Base-by-base conservation (phyloP, 2,329 filamentous ascomycete genomes). In the Whalleya microplaca region DNA sequence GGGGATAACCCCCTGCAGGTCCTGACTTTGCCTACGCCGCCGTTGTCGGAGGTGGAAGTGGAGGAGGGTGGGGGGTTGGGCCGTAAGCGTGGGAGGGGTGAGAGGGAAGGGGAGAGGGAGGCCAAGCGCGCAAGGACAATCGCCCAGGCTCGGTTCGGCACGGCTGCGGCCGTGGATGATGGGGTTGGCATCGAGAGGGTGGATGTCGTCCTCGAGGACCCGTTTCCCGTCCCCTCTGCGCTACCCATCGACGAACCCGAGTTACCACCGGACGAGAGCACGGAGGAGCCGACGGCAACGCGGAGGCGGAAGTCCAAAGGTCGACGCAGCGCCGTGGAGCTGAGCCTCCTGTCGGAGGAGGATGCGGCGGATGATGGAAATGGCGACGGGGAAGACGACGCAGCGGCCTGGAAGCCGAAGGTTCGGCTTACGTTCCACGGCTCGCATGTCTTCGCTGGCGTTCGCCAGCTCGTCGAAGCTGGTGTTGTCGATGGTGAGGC, bases 361-460 rank as follows among this genome's bases (percentile, higher is more conserved):
- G 65, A 66, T 2, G 63, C 60, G n/a, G 67, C 69, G 18, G 57
- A 65, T 10, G 70, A 72, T 7, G 65, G 66, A 3, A 65, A 62
- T 20, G 59, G 41, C 19, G 62, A 62, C 4, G 45, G 43, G 10
- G 62, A 41, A 10, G 18, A 63, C 61, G 65, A 40, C 48, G 65
- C 41, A 1, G 58, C 59, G 41, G 54, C 58, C 2, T 88, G 84
- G 81, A 75, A 76, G n/a, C 86, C 86, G 1, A 77, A 80, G 49
- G 75, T 91, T 18, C 81, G 82, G 19, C 73, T 96, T 9, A 86
- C 84, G 0, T 90, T 96, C 59, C 83, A 87, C 41, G 92, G 92
- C 0, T 73, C 81, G 0, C 91, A 96, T 69, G 86, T 96, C 2
- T 94, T 96, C 74, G 87, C 88, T 0, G 92, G 92, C 0, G 80